phyloP scores from a whole-genome alignment of 257 asterid genomes.

The Parsonsia alboflavescens region DNA sequence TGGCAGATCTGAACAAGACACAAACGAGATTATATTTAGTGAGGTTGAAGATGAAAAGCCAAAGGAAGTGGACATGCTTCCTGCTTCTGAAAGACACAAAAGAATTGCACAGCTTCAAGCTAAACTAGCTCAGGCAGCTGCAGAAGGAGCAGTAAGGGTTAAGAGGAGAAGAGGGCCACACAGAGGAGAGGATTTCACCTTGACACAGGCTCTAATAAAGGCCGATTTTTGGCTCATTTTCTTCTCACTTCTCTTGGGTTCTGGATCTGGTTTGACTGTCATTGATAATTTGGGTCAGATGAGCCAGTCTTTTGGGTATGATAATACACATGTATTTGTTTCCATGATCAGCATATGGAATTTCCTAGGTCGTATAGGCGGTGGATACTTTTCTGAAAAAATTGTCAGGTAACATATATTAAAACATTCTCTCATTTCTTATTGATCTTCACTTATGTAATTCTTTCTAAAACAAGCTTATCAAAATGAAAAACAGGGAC shows the following conservation, averaged over 20 bases:
- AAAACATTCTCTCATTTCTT: background rate
- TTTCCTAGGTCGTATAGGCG: slow-evolving; percentile 54
- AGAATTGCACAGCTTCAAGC: slow-evolving; percentile 40
- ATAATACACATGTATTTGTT: slow-evolving; percentile 47
- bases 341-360: slow-evolving; percentile 61
- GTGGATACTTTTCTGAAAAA: slow-evolving; percentile 50
- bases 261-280: slow-evolving; percentile 55
- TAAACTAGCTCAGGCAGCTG: slow-evolving; percentile 45
- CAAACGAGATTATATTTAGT: slow-evolving; percentile 49
- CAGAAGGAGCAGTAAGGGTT: slow-evolving; percentile 51
- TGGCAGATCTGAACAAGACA: slow-evolving; percentile 23
- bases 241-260: slow-evolving; percentile 44
- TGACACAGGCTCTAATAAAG: slow-evolving; percentile 44
- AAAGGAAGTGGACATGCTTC: slow-evolving; percentile 43
- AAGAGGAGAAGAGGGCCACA: slow-evolving; percentile 47
- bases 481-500: slow-evolving; percentile 44
- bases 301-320: slow-evolving; percentile 50
- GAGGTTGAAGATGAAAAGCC: slow-evolving; percentile 56
- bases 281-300: slow-evolving; percentile 55
- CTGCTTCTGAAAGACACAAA: slow-evolving; percentile 39
- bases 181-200: slow-evolving; percentile 53
- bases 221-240: slow-evolving; percentile 53
- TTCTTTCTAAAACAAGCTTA: slow-evolving; percentile 14
- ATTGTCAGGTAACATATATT: slow-evolving; percentile 33
- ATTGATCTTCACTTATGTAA: background rate